These are phyloP conservation scores for Vigna reflexopilosa DNA, from an alignment of 306 rosid species.

Conservation along the genomic window DNA sequence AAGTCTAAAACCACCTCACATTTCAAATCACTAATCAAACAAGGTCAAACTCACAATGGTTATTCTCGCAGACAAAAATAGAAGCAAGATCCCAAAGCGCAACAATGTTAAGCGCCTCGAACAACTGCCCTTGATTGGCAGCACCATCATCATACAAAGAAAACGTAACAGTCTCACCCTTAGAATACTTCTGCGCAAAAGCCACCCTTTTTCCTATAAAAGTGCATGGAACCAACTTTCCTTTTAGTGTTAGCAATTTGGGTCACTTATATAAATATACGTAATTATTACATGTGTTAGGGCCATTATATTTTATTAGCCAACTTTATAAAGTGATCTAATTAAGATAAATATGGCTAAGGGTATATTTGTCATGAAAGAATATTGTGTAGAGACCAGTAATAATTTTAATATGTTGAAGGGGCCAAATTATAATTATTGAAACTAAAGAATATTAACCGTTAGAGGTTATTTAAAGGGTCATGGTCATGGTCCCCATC, in stretches of 20 bases:
- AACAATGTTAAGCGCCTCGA: constrained; percentile 82
- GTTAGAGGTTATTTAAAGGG: no score
- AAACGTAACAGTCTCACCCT: constrained; percentile 73
- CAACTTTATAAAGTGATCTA: no score
- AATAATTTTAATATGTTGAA: no score
- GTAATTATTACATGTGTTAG: no score
- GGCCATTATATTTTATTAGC: no score
- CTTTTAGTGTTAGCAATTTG: constrained; percentile 57
- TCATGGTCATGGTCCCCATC: no score
- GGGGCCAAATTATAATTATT: no score
- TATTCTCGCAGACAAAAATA: constrained; percentile 84
- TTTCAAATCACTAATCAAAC: not conserved
- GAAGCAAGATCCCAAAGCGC: constrained; percentile 92
- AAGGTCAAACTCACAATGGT: constrained; percentile 67
- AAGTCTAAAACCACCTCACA: not conserved
- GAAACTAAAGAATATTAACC: no score
- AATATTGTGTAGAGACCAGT: no score
- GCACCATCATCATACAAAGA: constrained; percentile 84
- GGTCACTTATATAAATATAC: no score
- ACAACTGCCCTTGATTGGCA: constrained; percentile 89
- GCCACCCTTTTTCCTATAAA: constrained; percentile 71
- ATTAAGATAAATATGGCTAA: no score
- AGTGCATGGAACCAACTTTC: constrained; percentile 91
- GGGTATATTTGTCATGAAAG: no score
- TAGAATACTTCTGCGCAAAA: constrained; percentile 74